Evolutionary conservation across 345 rosid species (phyloP), one percentile per base, ranked within the genome.

Genomic region (Iberis pinnata): DNA sequence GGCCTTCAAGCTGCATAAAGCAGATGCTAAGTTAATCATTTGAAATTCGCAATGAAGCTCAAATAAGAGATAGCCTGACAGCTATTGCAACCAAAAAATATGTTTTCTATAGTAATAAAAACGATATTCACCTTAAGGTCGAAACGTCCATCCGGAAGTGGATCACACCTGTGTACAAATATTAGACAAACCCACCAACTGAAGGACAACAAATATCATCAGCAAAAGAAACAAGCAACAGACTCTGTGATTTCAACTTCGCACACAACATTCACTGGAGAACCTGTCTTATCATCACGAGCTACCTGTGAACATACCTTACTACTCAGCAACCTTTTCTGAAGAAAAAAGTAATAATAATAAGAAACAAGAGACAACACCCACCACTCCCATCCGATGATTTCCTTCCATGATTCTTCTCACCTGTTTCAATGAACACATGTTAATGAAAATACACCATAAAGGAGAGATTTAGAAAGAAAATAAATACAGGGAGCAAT

Each of bases 181-280:
- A 65, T 22, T n/a, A 57, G 31, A n/a, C 9, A 51, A 52, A 63
- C 24, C 18, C 35, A 64, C 49, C 6, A 0, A 33, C 14, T 24
- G 8, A 24, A 55, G 7, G 32, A 38, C 42, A 57, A 8, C 9
- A 50, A 18, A 8, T 3, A 18, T 58, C 16, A 49, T 22, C 43
- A 47, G 50, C n/a, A n/a, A 49, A n/a, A 47, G 20, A 37, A 53
- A 38, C 4, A 49, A 57, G 65, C 36, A 67, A 70, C 89, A 40
- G 68, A 87, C 98, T 92, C 96, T 24, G 95, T 92, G 56, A 92
- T 84, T 75, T 92, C 98, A 77, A 88, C 96, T 77, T 92, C 95
- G 66, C 98, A 92, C 55, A 89, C 98, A 75, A 73, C 77, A 67
- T 92, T 89, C 56, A 81, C 86, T 12, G 83, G 43, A n/a, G 73